Base-by-base conservation (phyloP, 2,329 filamentous ascomycete species). In the Colletotrichum sp. region DNA sequence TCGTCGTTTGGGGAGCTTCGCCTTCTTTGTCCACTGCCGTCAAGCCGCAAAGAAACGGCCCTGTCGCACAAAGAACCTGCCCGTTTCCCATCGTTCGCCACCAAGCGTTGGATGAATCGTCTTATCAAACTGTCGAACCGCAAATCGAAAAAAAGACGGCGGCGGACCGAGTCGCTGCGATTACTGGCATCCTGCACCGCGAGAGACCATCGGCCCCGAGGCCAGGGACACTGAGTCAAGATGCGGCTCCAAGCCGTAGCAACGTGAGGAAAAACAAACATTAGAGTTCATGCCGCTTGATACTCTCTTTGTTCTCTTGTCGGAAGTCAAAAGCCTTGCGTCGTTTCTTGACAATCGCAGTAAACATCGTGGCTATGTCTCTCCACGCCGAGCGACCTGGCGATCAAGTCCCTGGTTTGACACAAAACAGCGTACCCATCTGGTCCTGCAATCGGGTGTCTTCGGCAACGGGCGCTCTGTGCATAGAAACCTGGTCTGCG, bases 201-300 rank as follows among this genome's bases (percentile, higher is more conserved):
- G 26, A 55, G 18, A 49, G n/a, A 15, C 21, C 30, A 60, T 63
- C 69, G 55, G 72, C 44, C 64, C 57, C 63, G 64, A 76, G 49
- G 64, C 69, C 55, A 21, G 34, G 21, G 21, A 16, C 16, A 57
- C 63, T 59, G 69, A 63, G 62, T 68, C 57, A 73, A 69, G 64
- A 59, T 73, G 73, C 68, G 73, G 73, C 73, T 76, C 73, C 57
- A 66, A 69, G 24, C 70, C 57, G 57, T 76, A 30, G 73, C 73
- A 73, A 76, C 73, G 70, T 57, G 9, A 39, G 16, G 21, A 8
- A 64, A 71, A 71, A 72, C 60, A 68, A 39, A 69, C 63, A 30
- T 76, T 59, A 59, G 28, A 64, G 39, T 64, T 72, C 28, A 36
- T 52, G 70, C 69, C 73, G 64, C 64, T 44, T 68, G 70, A 65